A percentile compares a stretch with the other conserved stretches of the same genome.
Evolutionary conservation across 2,329 filamentous ascomycete genomes (phyloP).

Genomic region (Colletotrichum eleusines): DNA sequence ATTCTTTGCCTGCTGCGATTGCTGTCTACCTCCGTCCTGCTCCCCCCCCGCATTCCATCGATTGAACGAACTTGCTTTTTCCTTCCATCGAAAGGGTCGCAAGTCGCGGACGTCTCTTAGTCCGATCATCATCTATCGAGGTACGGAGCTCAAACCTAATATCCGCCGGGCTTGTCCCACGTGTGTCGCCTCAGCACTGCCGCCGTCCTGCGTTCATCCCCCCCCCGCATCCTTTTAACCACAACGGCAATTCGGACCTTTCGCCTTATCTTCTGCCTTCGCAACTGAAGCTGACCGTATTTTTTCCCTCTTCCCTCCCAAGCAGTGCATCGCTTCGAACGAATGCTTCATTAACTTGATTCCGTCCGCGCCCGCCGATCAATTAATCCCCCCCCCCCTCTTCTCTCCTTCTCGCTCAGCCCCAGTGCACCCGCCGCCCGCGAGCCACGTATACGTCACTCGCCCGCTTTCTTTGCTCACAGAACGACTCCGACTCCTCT

Average conservation of each 20-base stretch:
- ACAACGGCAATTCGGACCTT: constrained; percentile 25
- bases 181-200: constrained; percentile 33
- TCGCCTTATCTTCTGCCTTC: constrained; percentile 34
- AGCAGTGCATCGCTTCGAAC: constrained; percentile 23
- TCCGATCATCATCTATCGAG: constrained; percentile 25
- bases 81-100: constrained; percentile 11
- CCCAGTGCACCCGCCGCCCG: constrained; percentile 28
- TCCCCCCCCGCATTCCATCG: constrained; percentile 30
- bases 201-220: constrained; percentile 33
- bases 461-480: constrained; percentile 39
- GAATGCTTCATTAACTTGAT: constrained; percentile 30
- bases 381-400: neutral
- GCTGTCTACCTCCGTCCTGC: constrained; percentile 20
- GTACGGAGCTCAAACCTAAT: constrained; percentile 31
- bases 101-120: neutral
- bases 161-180: constrained; percentile 26
- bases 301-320: neutral
- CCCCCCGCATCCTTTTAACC: constrained; percentile 21
- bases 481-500: constrained; percentile 43
- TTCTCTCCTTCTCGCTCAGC: constrained; percentile 18
- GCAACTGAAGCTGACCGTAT: constrained; percentile 36
- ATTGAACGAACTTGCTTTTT: constrained; percentile 12
- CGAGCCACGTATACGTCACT: constrained; percentile 39
- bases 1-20: constrained; percentile 17
- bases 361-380: constrained; percentile 23